Evolutionary conservation across 257 asterid species (phyloP), one percentile per base, ranked within the genome.

Genomic region (Parsonsia alboflavescens): DNA sequence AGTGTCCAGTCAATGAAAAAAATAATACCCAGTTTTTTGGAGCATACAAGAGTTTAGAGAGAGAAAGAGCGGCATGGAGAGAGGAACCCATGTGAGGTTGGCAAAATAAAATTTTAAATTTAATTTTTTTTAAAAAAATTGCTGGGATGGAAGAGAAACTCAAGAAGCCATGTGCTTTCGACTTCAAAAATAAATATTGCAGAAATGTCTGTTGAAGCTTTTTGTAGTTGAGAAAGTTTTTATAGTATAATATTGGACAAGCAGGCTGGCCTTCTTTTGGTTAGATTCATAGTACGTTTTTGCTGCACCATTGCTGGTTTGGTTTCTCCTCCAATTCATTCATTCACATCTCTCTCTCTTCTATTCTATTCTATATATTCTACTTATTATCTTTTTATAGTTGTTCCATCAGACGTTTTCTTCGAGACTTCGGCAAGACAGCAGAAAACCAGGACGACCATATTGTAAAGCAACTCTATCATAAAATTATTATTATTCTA

Each of bases 21-120:
- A 80, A 78, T 58, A 84, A 80, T 46, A 74, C 76, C 79, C 70
- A 71, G 67, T 70, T 76, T 71, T 79, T 80, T 77, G 87, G 89
- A 82, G 85, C 79, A 74, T 68, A 84, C 72, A 77, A 76, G 84
- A 86, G 87, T 56, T 75, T 75, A 81, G 30, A 78, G 84, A 74
- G 83, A 83, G 77, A 80, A 80, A 76, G 52, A 79, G 81, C 77
- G 21, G 61, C 61, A 52, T 52, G 17, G 78, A 61, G 84, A 78
- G 85, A 86, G 89, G 86, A 84, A 76, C 66, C 84, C 91, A 86
- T 86, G 92, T 86, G 93, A 84, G 62, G 62, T 44, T 62, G 70
- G 17, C 67, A 16, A 62, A 76, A 26, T 5, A 62, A 65, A 76
- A 63, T 56, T 42, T 42, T 5, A 42, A 42, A 0, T 42, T 42